A percentile compares a stretch with the other conserved stretches of the same genome.
These are phyloP conservation scores for Hygrophoropsis aurantiaca DNA, from an alignment of 768 basidiomycete genomes.

Conservation along the genomic window DNA sequence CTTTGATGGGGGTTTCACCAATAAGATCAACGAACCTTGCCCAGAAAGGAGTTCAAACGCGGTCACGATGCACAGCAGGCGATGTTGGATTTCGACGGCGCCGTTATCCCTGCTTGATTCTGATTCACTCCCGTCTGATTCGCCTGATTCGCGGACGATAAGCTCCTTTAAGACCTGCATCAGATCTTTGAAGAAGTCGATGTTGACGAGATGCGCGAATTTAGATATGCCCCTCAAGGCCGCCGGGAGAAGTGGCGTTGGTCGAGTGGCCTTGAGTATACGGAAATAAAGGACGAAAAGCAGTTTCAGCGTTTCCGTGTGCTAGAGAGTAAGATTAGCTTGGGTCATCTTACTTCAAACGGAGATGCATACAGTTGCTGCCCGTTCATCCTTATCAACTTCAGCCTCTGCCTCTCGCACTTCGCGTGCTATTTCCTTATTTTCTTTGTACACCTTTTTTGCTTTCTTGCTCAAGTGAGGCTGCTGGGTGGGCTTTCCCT, in stretches of 20 bases:
- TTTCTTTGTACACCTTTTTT: constrained; percentile 81
- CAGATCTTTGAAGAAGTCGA: constrained; percentile 97
- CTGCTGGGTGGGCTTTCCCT: constrained; percentile 58
- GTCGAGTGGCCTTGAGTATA: constrained; percentile 82
- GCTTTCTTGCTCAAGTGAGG: constrained; percentile 92
- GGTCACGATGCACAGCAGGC: constrained; percentile 85
- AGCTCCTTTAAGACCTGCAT: constrained; percentile 82
- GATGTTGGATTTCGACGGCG: constrained; percentile 48
- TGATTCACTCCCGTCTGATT: constrained; percentile 40
- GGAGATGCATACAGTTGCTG: constrained; percentile 60
- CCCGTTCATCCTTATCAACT: constrained; percentile 88
- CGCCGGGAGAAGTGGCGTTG: constrained; percentile 77
- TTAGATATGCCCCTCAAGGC: constrained; percentile 90
- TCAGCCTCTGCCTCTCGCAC: constrained; percentile 93
- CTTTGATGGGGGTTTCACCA: constrained; percentile 9
- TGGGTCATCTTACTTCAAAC: constrained; percentile 3
- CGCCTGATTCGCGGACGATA: constrained; percentile 48
- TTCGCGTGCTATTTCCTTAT: constrained; percentile 87
- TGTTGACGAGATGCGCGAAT: constrained; percentile 95
- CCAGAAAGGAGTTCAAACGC: constrained; percentile 97
- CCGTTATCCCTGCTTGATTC: constrained; percentile 30
- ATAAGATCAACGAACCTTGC: constrained; percentile 62
- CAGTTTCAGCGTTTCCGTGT: constrained; percentile 97
- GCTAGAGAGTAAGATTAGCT: constrained; percentile 48
- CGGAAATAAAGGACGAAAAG: constrained; percentile 97